Evolutionary conservation across 306 rosid genomes (phyloP).

Genomic region (Vigna angularis): DNA sequence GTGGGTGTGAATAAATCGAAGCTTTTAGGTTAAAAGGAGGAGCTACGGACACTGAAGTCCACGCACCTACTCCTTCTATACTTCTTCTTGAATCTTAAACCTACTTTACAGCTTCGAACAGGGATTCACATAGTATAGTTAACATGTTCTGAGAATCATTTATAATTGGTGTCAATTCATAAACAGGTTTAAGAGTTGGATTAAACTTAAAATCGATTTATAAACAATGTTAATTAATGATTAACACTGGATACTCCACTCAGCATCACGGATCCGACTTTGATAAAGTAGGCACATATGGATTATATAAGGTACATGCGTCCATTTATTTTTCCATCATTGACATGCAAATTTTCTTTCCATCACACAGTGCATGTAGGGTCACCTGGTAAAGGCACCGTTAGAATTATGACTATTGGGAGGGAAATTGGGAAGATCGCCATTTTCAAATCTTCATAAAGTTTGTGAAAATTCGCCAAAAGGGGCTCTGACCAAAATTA

Average conservation of each 20-base stretch:
- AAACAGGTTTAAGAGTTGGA: too few species aligned
- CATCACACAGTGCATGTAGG: constrained; percentile 53
- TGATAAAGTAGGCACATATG: constrained; percentile 50
- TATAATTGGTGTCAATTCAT: too few species aligned
- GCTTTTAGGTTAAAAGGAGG: constrained; percentile 86
- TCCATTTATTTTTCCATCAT: constrained; percentile 50
- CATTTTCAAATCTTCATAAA: constrained; percentile 51
- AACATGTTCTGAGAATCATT: too few species aligned
- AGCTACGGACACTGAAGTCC: constrained; percentile 86
- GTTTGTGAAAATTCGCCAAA: constrained; percentile 8
- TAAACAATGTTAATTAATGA: constrained; percentile 12
- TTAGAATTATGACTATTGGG: constrained; percentile 43
- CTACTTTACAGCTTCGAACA: neutral
- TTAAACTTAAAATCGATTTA: too few species aligned
- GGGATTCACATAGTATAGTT: too few species aligned
- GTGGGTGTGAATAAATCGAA: constrained; percentile 42
- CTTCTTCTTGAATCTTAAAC: constrained; percentile 28
- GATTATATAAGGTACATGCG: constrained; percentile 48
- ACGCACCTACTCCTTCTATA: constrained; percentile 57
- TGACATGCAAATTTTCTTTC: constrained; percentile 53
- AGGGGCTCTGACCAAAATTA: neutral
- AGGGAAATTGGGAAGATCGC: constrained; percentile 43
- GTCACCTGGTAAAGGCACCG: constrained; percentile 34
- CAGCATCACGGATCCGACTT: constrained; percentile 34
- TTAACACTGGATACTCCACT: constrained; percentile 46